Evolutionary conservation across 2,329 filamentous ascomycete species (phyloP), one percentile per base, ranked within the genome.

Genomic region (Ceratocystis huliohia): DNA sequence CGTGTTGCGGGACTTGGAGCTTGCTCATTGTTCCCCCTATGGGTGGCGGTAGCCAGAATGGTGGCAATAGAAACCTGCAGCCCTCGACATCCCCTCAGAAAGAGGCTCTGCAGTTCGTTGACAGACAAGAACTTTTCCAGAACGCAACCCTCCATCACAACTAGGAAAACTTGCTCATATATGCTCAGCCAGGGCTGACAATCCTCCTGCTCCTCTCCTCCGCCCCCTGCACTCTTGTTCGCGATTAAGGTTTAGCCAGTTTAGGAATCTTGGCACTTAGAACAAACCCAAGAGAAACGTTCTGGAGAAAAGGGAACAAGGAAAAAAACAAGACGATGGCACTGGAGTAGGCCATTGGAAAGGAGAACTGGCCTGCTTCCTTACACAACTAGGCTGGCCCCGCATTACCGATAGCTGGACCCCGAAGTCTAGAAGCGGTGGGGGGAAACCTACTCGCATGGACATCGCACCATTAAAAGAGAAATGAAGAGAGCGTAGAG

Each of bases 131-230:
- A 15, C 33, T 25, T 6, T 59, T n/a, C 53, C 25, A 59, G 53
- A 59, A 59, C 28, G 53, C 15, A 37, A 59, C 28, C 28, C 53
- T 59, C 61, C 25, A 22, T 41, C n/a, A 5, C 15, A 37, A 10
- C 41, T 25, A 63, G 6, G 25, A 65, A 41, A 65, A 65, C 64
- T 65, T 65, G 64, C 64, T 65, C 64, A 65, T 59, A 59, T 48
- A 59, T 65, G 64, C 64, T 57, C 64, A 65, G 28, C 37, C 37
- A 41, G 37, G 37, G 37, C 37, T 13, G 37, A 41, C 37, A 41
- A 41, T 41, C 37, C 37, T 41, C 10, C 37, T 41, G 53, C 25
- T 25, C 20, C 46, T 17, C 45, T 20, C 20, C 45, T 20, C 46
- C 15, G 8, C 44, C 56, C 64, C 64, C 22, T 61, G 64, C 37